Evolutionary conservation across 768 basidiomycete species (phyloP), one percentile per base, ranked within the genome.

Genomic region (Leccinum boreale): DNA sequence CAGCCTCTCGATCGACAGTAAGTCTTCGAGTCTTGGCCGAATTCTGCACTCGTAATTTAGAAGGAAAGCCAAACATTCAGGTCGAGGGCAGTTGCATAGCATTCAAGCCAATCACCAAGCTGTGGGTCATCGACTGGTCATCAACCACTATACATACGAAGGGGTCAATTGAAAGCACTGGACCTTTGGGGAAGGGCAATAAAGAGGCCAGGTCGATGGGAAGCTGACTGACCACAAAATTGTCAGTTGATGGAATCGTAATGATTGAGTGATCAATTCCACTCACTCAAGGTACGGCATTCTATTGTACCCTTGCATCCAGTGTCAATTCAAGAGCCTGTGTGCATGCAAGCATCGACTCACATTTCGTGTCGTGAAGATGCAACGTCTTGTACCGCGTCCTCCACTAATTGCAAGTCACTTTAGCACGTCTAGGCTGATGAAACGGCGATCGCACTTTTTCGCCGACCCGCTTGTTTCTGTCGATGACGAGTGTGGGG

Each of bases 31-130:
- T 31, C 29, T 31, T 31, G 11, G 11, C 29, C 11, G 4, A 31
- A 31, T 31, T 4, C 4, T 31, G 29, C 29, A 31, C 11, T 31
- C 11, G 29, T 31, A 11, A 31, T 31, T 11, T 11, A 11, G 29
- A 11, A 31, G 29, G 29, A 31, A 31, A 31, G 1, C 29, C 29
- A 31, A 31, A 31, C 29, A 31, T 31, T 11, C 10, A 31, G 29
- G 11, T 31, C 29, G 29, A 31, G 29, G 29, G 29, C 29, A 11
- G 29, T 10, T 31, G 3, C 11, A 31, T 31, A 31, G 29, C 67
- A 73, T 65, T 88, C 86, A 1, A 88, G 75, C 82, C 83, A 88
- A 59, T 83, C 82, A 3, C 79, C 85, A 36, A 87, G 69, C 81
- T 85, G 29, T 14, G 46, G 10, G 26, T 9, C 26, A 33, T 53